Percentiles rank a stretch among this genome's conserved stretches.
Conservation (phyloP, 2,329 filamentous ascomycete species). For the Erysiphe neolycopersici region DNA sequence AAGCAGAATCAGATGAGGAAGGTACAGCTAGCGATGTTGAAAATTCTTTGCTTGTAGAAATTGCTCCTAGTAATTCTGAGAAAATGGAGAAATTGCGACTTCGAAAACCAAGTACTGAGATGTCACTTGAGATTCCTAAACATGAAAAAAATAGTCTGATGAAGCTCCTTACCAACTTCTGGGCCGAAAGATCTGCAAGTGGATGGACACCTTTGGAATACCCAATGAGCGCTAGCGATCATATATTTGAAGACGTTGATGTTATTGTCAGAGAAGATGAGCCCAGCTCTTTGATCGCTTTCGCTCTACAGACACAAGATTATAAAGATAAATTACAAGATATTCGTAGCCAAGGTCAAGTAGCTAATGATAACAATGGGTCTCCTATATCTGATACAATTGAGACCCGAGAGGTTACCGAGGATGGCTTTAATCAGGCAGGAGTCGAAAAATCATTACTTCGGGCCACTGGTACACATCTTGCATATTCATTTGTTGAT, state of each 20-base stretch:
- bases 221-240: slow-evolving; percentile 62
- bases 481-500: slow-evolving; percentile 88
- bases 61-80: slow-evolving; percentile 33
- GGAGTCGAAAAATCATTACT: slow-evolving; percentile 69
- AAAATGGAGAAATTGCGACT: slow-evolving; percentile 29
- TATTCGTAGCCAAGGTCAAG: slow-evolving; percentile 28
- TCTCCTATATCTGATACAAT: slow-evolving; percentile 8
- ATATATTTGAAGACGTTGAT: slow-evolving; percentile 90
- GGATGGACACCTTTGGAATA: slow-evolving; percentile 87
- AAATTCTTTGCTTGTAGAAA: slow-evolving; percentile 38
- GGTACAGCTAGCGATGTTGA: slow-evolving; percentile 46
- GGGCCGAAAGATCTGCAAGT: slow-evolving; percentile 90
- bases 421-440: slow-evolving; percentile 25
- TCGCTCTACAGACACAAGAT: slow-evolving; percentile 67
- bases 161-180: slow-evolving; percentile 92
- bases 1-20: slow-evolving; percentile 43
- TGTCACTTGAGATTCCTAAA: slow-evolving; percentile 53
- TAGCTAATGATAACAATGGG: slow-evolving; percentile 12
- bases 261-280: slow-evolving; percentile 95
- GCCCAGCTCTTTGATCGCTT: slow-evolving; percentile 83
- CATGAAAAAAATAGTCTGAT: slow-evolving; percentile 83
- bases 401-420: slow-evolving; percentile 7
- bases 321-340: slow-evolving; percentile 56
- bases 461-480: slow-evolving; percentile 64
- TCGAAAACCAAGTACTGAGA: slow-evolving; percentile 27